Base-by-base conservation (phyloP, 1,284 basidiomycete species). In the Neotropicomus parvogracilis region DNA sequence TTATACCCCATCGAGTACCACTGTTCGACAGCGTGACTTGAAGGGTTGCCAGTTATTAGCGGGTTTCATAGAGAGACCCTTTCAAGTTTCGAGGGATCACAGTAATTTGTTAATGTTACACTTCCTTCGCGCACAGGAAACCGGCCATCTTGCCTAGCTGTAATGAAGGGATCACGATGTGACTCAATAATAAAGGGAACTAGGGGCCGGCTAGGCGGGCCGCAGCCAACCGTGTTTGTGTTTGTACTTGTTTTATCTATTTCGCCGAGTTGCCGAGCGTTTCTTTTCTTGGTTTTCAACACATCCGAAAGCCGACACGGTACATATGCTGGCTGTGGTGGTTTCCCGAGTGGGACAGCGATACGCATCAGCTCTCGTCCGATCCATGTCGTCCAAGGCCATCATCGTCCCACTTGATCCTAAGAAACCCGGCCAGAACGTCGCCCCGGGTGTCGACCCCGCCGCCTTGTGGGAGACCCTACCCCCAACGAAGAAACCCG, bases 401-500 rank as follows among this genome's bases (percentile, higher is more conserved):
- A 75, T 67, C 58, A 49, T 79, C 51, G 62, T 78, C 43, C 75
- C 75, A 5, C 46, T 76, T 56, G 68, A 74, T 49, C 74, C 72
- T 19, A 53, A 59, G 6, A 60, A 68, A 14, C 66, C 69, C 6
- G 40, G 62, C 14, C 52, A 51, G n/a, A 45, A 48, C 17, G 50
- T 54, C 2, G 48, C 62, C 5, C 42, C 64, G 1, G 48, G 55
- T 21, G 54, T 72, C 50, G 60, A 75, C 50, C 58, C 72, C 8
- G 53, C 62, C 13, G 53, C 67, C 40, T 66, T 83, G 32, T 81
- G 80, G 80, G 52, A 62, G 1, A 58, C 65, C 20, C 51, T 73
- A 51, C 55, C 74, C 40, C 54, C 63, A 5, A 54, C 69, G 7
- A 69, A 81, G 54, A 78, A 80, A 54, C 67, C 71, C 14, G 71